A percentile compares a stretch with the other conserved stretches of the same genome.
These are phyloP conservation scores for Rhazya stricta DNA, from an alignment of 257 asterid genomes.

Conservation along the genomic window DNA sequence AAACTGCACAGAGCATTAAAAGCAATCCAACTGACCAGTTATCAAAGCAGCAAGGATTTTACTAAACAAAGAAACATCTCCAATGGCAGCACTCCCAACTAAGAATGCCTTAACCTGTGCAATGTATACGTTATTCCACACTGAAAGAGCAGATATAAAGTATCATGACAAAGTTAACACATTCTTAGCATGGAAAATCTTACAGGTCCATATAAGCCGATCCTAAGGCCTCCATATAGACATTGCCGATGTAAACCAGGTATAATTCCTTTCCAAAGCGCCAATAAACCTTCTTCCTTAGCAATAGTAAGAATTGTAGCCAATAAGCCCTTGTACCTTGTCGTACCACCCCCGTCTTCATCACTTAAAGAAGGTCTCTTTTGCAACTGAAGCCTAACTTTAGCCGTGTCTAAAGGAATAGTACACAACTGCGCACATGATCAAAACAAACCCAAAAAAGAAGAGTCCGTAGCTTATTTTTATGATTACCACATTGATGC, in stretches of 20 bases:
- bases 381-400: slow-evolving; percentile 92
- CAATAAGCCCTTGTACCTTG: slow-evolving; percentile 67
- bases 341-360: slow-evolving; percentile 40
- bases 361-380: slow-evolving; percentile 49
- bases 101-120: slow-evolving; percentile 63
- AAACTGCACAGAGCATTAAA: not conserved
- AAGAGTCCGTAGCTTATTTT: not conserved
- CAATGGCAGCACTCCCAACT: slow-evolving; percentile 50
- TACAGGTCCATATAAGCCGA: slow-evolving; percentile 82
- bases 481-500: not conserved
- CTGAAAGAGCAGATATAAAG: not conserved
- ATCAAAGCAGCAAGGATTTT: slow-evolving; percentile 78
- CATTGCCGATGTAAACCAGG: slow-evolving; percentile 91
- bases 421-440: slow-evolving; percentile 66
- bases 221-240: slow-evolving; percentile 82
- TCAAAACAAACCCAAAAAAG: slow-evolving; percentile 21
- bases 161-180: not conserved
- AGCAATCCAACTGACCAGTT: slow-evolving; percentile 52
- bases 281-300: slow-evolving; percentile 70
- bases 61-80: slow-evolving; percentile 58
- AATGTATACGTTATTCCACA: slow-evolving; percentile 10
- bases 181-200: slow-evolving; percentile 20
- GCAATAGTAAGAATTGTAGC: slow-evolving; percentile 75
- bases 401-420: slow-evolving; percentile 78
- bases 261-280: slow-evolving; percentile 88